Base-by-base conservation (phyloP, 768 basidiomycete genomes). In the Suillus plorans region DNA sequence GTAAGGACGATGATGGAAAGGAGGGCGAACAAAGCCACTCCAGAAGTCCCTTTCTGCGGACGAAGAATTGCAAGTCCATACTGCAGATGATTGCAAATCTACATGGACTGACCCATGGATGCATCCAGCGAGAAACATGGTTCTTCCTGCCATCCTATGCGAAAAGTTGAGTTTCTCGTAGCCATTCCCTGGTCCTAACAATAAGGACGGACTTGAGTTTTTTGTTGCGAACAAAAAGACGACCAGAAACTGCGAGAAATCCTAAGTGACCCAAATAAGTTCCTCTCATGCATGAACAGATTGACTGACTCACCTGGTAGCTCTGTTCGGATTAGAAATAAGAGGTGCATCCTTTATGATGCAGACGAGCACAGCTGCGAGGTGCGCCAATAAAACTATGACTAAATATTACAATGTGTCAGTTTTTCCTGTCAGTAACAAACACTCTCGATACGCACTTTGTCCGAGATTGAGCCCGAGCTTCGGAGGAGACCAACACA, bases 281-380 rank as follows among this genome's bases (percentile, higher is more conserved):
- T 28, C 20, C 36, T 20, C 16, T 59, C 18, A 18, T 47, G 62
- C 28, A 60, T 10, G 5, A 3, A 16, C 1, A 25, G 0, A 9
- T 58, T 18, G 13, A 61, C 61, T 6, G 5, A 68, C 80, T 64
- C 69, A 88, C 91, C 92, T 28, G 28, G 28, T 28, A 31, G 90
- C 87, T 34, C 94, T 81, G 72, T 95, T 95, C 1, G 93, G 84
- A 67, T 94, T 95, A 49, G 80, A n/a, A n/a, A n/a, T n/a, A n/a
- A n/a, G n/a, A n/a, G n/a, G n/a, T n/a, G n/a, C n/a, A n/a, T n/a
- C n/a, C n/a, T n/a, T n/a, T n/a, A n/a, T n/a, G n/a, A n/a, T n/a
- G n/a, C n/a, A n/a, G n/a, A n/a, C n/a, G n/a, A n/a, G n/a, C n/a
- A n/a, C n/a, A n/a, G n/a, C n/a, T n/a, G n/a, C n/a, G n/a, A n/a